Conservation (phyloP, 1,284 basidiomycete species). For the Mycena citricolor region DNA sequence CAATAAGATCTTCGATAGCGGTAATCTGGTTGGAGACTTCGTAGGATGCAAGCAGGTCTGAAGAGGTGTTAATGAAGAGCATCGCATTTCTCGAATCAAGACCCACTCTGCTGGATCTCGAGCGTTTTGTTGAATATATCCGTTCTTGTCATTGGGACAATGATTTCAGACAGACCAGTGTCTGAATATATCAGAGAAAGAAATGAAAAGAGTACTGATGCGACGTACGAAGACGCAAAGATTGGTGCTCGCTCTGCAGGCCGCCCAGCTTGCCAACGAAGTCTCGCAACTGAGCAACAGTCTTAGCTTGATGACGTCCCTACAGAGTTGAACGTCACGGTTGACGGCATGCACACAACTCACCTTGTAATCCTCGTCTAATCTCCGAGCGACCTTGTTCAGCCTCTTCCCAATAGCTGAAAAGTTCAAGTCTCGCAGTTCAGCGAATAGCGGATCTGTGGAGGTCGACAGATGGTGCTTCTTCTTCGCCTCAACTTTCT, state of each 20-base stretch:
- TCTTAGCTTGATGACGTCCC: constrained; percentile 81
- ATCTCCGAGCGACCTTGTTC: constrained; percentile 77
- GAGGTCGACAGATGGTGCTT: constrained; percentile 79
- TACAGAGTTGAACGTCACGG: too few relatives aligned
- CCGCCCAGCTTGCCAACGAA: constrained; percentile 95
- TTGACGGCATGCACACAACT: constrained; percentile 20
- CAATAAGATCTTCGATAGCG: constrained; percentile 85
- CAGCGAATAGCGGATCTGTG: constrained; percentile 82
- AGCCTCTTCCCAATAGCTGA: constrained; percentile 86
- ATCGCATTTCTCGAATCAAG: too few relatives aligned
- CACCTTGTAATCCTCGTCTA: constrained; percentile 93
- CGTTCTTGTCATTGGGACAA: constrained; percentile 83
- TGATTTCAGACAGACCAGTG: constrained; percentile 89
- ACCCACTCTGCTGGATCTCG: constrained; percentile 93
- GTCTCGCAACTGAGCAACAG: constrained; percentile 88
- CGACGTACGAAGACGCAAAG: constrained; percentile 75
- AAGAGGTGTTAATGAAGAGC: too few relatives aligned
- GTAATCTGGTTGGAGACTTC: constrained; percentile 75
- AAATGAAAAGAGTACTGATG: too few relatives aligned
- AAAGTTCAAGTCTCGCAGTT: constrained; percentile 92
- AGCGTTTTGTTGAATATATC: constrained; percentile 90
- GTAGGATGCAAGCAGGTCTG: constrained; percentile 90
- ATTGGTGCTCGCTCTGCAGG: constrained; percentile 89
- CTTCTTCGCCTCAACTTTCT: constrained; percentile 74
- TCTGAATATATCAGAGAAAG: constrained; percentile 56